Evolutionary conservation across 345 rosid species (phyloP), one percentile per base, ranked within the genome.

Genomic region (Corymbia maculata): DNA sequence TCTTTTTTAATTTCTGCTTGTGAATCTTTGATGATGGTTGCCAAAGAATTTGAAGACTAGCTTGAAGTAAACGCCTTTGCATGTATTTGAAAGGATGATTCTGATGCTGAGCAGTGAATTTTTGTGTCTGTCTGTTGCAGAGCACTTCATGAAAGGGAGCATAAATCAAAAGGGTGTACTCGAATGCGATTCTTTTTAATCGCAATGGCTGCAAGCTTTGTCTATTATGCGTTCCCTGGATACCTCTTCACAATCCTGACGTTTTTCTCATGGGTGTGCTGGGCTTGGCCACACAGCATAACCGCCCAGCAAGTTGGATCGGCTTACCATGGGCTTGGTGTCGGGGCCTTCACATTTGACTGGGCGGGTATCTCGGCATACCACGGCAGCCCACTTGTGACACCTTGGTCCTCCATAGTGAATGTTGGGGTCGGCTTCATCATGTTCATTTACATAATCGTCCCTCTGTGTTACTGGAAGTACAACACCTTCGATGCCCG

Each of bases 341-440:
- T 97, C 16, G 99, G 99, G 87, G 98, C 99, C 30, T 96, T 97
- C 89, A 96, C 98, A 55, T 93, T 98, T 47, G 99, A 98, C 75
- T 98, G 99, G 99, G 99, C 99, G 30, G 99, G 99, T n/a, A 98
- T 98, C 92, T 95, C 98, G 4, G 99, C 99, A 52, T 98, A 98
- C 86, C 99, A 98, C 70, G 99, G 99, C 51, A 97, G 98, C 89
- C 99, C 99, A 6, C 93, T 98, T 79, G 98, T 98, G 57, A 88
- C 99, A 6, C 99, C 99, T 2, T 98, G 97, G 97, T 87, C 95
- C 50, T 96, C 99, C 52, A 97, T 98, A 88, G 91, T 98, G 89
- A 98, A 97, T 79, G 96, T 97, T 36, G 99, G 96, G 70, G 89
- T 96, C 70, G 99, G 99, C 51, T 98, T 98, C 93, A 87, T 97